phyloP scores from a whole-genome alignment of 371 early-diverging fungal species.

The Smittium culicis region DNA sequence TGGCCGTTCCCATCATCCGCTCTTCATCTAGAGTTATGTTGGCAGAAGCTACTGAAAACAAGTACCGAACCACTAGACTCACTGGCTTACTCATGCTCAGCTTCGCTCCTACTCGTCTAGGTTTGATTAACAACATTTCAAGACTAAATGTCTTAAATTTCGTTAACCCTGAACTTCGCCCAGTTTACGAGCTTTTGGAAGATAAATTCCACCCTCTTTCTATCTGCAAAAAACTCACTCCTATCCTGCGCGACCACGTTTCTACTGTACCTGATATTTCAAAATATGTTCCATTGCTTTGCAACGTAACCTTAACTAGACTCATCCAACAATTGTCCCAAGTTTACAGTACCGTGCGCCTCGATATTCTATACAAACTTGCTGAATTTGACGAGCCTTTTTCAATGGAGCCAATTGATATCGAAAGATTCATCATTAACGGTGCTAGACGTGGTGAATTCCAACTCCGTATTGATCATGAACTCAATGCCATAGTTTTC shows the following conservation, averaged over 20 bases:
- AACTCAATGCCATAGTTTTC: constrained; percentile 75
- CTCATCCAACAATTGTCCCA: constrained; percentile 90
- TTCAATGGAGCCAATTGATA: constrained; percentile 67
- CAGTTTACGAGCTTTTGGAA: constrained; percentile 86
- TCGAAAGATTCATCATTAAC: constrained; percentile 94
- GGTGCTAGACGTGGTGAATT: constrained; percentile 92
- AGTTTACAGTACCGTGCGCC: constrained; percentile 90
- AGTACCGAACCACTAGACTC: constrained; percentile 71
- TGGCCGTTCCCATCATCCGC: constrained; percentile 78
- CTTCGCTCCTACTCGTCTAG: constrained; percentile 75
- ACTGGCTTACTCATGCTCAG: constrained; percentile 73
- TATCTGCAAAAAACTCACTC: constrained; percentile 88
- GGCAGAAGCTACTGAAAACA: constrained; percentile 68
- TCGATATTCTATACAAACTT: constrained; percentile 76
- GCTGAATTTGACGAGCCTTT: constrained; percentile 76
- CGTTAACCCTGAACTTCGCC: constrained; percentile 77
- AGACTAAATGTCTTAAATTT: constrained; percentile 70
- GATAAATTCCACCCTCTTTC: constrained; percentile 92
- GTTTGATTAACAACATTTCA: constrained; percentile 67
- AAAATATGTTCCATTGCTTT: constrained; percentile 83
- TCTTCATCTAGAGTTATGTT: constrained; percentile 55
- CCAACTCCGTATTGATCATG: constrained; percentile 86
- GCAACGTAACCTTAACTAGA: constrained; percentile 86
- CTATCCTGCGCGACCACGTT: constrained; percentile 51
- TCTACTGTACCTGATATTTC: constrained; percentile 52